Base-by-base conservation (phyloP, 2,329 filamentous ascomycete species). In the Botrytis medusae region DNA sequence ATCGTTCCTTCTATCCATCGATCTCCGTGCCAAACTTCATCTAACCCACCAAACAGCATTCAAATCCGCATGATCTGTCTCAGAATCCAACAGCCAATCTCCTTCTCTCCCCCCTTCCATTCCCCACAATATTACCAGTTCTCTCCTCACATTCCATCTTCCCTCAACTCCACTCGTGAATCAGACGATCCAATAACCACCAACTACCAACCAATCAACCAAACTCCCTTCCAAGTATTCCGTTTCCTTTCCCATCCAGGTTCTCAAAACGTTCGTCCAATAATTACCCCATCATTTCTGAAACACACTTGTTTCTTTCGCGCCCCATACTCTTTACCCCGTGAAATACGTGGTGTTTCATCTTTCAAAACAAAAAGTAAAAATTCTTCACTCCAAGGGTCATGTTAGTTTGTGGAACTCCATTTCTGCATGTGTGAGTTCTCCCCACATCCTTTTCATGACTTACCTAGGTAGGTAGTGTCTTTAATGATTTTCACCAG, bases 301-400 rank as follows among this genome's bases (percentile, higher is more conserved):
- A 60, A 61, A 70, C 57, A 61, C 8, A 44, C 68, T 44, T 20
- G n/a, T 40, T 61, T 61, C 54, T 29, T 16, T 34, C 62, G 32
- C 62, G 42, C 29, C 63, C 46, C 68, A 32, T n/a, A 37, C n/a
- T 37, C 37, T n/a, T 32, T 48, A 62, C 54, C 65, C 65, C 48
- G 65, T 57, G 48, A 68, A 68, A 57, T 68, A 68, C 65, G 65
- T 68, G 65, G 65, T 68, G 65, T 68, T 68, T 68, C 65, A 68
- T 68, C 48, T 68, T 68, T 68, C 65, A 57, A 16, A 4, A 29
- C 7, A 16, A 54, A 54, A 57, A 57, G 51, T 29, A 57, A 54
- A 67, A 68, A 40, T 42, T 40, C 60, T 62, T 68, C 34, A 22
- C 64, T 29, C 37, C 44, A 34, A 68, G 51, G 64, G 34, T 40